Evolutionary conservation across 2,329 filamentous ascomycete genomes (phyloP).

Genomic region (Ophidiomyces ophidiicola): DNA sequence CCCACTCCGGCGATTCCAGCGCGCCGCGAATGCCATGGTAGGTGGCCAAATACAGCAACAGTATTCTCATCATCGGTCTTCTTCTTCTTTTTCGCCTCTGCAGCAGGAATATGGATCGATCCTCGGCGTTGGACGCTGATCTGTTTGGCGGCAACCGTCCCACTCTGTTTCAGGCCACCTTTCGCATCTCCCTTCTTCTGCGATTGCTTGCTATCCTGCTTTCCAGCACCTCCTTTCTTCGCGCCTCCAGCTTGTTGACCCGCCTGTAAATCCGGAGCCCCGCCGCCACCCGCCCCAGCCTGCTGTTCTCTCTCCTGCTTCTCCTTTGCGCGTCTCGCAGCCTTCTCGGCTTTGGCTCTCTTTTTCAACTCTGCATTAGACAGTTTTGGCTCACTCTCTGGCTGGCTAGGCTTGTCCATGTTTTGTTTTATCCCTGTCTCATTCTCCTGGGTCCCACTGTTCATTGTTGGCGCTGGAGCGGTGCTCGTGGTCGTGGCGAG

Average conservation of each 20-base stretch:
- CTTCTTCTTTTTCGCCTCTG: slow-evolving; percentile 39
- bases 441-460: background rate
- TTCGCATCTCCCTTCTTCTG: slow-evolving; percentile 14
- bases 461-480: slow-evolving; percentile 17
- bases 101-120: slow-evolving; percentile 27
- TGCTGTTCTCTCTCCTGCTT: slow-evolving; percentile 42
- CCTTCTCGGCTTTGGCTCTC: slow-evolving; percentile 80
- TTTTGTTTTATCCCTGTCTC: slow-evolving; percentile 16
- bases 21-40: slow-evolving; percentile 63
- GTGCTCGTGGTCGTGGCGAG: slow-evolving; percentile 1
- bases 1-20: slow-evolving; percentile 48
- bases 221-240: slow-evolving; percentile 16
- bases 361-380: slow-evolving; percentile 68
- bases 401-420: slow-evolving; percentile 1
- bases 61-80: slow-evolving; percentile 47
- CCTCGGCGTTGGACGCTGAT: slow-evolving; percentile 26
- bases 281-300: slow-evolving; percentile 13
- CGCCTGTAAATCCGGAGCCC: slow-evolving; percentile 20
- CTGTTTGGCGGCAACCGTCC: slow-evolving; percentile 9
- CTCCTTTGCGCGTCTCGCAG: slow-evolving; percentile 63
- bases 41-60: slow-evolving; percentile 67
- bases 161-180: slow-evolving; percentile 18
- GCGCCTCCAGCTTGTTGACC: slow-evolving; percentile 7
- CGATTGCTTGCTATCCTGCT: slow-evolving; percentile 21
- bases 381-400: slow-evolving; percentile 25